These are phyloP conservation scores for Phoma sp. DNA, from an alignment of 2,329 filamentous ascomycete genomes.

Conservation along the genomic window DNA sequence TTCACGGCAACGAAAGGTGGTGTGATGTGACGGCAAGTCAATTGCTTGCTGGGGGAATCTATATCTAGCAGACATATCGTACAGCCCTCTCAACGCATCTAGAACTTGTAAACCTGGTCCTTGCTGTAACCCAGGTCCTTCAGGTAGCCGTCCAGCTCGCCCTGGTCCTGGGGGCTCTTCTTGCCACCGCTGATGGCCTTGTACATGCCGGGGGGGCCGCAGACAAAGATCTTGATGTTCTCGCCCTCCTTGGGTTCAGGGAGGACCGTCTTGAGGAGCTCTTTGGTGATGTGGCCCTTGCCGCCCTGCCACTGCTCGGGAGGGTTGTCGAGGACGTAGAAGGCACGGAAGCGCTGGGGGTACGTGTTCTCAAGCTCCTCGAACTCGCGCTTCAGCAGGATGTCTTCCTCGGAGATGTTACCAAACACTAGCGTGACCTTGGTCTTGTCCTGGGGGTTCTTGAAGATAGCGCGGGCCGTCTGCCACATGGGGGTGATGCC, in stretches of 20 bases:
- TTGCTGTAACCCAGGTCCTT: slow-evolving; percentile 83
- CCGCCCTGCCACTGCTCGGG: slow-evolving; percentile 77
- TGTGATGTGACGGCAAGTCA: background rate
- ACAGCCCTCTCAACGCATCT: slow-evolving; percentile 26
- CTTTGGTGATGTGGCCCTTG: slow-evolving; percentile 85
- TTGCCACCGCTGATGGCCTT: slow-evolving; percentile 90
- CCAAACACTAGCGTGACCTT: slow-evolving; percentile 96
- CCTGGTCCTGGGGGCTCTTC: slow-evolving; percentile 92
- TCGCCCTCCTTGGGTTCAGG: slow-evolving; percentile 84
- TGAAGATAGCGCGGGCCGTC: slow-evolving; percentile 88
- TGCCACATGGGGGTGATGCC: slow-evolving; percentile 99
- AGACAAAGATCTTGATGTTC: slow-evolving; percentile 96
- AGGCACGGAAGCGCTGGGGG: slow-evolving; percentile 92
- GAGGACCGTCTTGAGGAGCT: slow-evolving; percentile 91
- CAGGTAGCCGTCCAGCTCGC: slow-evolving; percentile 81
- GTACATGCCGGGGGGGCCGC: slow-evolving; percentile 90
- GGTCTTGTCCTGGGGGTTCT: slow-evolving; percentile 94
- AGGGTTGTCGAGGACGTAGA: slow-evolving; percentile 89
- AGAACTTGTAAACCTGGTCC: slow-evolving; percentile 90
- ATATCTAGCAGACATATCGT: slow-evolving; percentile 30
- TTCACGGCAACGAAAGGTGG: background rate
- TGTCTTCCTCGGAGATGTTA: slow-evolving; percentile 88
- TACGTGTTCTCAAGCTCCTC: slow-evolving; percentile 90
- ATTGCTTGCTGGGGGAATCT: slow-evolving; percentile 15
- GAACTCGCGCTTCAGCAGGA: slow-evolving; percentile 86